These are phyloP conservation scores for Tylopilus sp. DNA, from an alignment of 1,284 basidiomycete species.

Conservation along the genomic window DNA sequence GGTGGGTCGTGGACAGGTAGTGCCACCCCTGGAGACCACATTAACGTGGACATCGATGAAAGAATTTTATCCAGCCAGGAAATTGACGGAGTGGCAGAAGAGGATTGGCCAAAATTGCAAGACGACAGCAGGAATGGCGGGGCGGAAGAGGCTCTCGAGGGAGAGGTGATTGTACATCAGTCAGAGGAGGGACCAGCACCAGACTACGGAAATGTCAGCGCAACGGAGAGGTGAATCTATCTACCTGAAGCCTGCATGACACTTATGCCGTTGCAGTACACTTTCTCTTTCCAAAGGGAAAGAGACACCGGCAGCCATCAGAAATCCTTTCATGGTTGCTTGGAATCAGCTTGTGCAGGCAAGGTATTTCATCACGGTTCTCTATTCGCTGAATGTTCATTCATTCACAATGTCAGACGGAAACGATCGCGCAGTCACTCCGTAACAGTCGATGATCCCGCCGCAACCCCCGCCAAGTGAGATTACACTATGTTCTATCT, in stretches of 20 bases:
- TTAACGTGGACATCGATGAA: constrained; percentile 52
- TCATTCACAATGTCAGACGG: constrained; percentile 14
- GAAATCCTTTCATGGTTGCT: constrained; percentile 26
- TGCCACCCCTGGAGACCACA: constrained; percentile 13
- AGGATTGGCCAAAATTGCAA: constrained; percentile 35
- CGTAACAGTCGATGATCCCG: constrained; percentile 1
- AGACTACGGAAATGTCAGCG: neutral
- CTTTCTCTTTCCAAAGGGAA: neutral
- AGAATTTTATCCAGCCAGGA: constrained; percentile 50
- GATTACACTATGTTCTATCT: neutral
- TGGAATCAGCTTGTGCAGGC: constrained; percentile 24
- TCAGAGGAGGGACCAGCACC: constrained; percentile 26
- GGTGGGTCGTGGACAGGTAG: constrained; percentile 8
- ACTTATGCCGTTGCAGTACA: constrained; percentile 2
- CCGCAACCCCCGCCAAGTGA: constrained; percentile 24
- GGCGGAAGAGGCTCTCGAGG: constrained; percentile 27
- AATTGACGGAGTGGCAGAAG: constrained; percentile 41
- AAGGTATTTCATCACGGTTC: constrained; percentile 10
- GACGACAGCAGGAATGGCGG: constrained; percentile 29
- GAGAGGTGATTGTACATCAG: constrained; percentile 23
- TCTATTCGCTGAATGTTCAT: neutral
- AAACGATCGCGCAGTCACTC: constrained; percentile 25
- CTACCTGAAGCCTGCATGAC: too few relatives aligned
- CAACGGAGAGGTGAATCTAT: constrained; percentile 1
- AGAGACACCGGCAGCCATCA: neutral